Conservation (phyloP, 257 asterid genomes). For the Solanum arcanum region DNA sequence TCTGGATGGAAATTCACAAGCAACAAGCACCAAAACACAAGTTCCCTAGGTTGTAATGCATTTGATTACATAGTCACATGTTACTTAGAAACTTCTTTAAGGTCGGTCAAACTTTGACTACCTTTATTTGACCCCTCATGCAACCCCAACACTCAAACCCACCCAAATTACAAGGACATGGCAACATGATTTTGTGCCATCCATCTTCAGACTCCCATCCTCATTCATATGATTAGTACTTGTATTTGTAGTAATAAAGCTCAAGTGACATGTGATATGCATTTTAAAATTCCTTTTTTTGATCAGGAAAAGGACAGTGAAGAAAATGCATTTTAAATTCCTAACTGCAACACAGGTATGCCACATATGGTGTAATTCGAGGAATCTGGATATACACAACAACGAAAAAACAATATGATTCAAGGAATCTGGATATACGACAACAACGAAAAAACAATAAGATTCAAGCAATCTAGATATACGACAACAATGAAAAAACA, state of each 20-base stretch:
- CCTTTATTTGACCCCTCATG: not conserved
- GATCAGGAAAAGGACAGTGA: not conserved
- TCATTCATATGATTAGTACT: not conserved
- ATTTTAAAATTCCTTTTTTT: not conserved
- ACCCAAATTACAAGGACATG: not conserved
- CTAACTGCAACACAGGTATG: not conserved
- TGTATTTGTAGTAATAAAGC: not conserved
- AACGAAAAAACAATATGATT: not conserved
- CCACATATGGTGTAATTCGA: not conserved
- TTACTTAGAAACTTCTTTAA: not conserved
- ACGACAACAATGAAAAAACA: not conserved
- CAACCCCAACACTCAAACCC: not conserved
- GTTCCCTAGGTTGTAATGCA: not conserved
- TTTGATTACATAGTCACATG: not conserved
- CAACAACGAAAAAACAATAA: not conserved
- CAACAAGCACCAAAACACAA: not conserved
- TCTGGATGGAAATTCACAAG: not conserved
- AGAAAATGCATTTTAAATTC: not conserved
- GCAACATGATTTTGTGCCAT: not conserved
- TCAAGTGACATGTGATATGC: not conserved
- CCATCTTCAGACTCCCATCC: not conserved
- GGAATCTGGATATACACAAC: not conserved
- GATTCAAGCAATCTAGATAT: not conserved
- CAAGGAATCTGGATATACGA: not conserved
- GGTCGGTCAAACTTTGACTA: not conserved